Conservation (phyloP, 345 rosid genomes). For the Kernera saxatilis region DNA sequence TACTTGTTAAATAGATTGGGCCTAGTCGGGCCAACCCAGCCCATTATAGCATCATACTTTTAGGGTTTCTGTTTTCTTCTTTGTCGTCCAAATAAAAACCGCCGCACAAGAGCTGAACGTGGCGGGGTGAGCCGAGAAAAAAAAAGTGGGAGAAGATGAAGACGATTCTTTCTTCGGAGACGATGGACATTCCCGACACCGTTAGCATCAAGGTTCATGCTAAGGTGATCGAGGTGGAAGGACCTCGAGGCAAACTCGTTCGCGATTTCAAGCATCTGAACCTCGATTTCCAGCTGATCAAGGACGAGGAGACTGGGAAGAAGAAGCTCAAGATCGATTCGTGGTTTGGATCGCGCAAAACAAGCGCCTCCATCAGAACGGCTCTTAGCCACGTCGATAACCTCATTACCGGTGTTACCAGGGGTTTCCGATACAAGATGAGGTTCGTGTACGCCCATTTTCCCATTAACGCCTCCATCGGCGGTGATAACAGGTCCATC, state of each 20-base stretch:
- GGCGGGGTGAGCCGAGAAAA: not conserved
- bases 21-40: too few relatives aligned
- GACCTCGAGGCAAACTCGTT: conserved; percentile 35
- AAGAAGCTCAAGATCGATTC: conserved; percentile 36
- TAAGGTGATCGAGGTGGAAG: conserved; percentile 33
- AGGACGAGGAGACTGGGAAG: conserved; percentile 25
- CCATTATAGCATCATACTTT: too few relatives aligned
- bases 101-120: too few relatives aligned
- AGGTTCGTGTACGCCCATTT: conserved; percentile 51
- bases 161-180: conserved; percentile 42
- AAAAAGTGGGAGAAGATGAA: conserved; percentile 19
- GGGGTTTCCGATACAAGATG: conserved; percentile 56
- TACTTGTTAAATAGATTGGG: too few relatives aligned
- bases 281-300: conserved; percentile 46
- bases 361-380: conserved; percentile 38
- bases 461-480: conserved; percentile 51
- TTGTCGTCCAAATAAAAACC: too few relatives aligned
- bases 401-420: conserved; percentile 47
- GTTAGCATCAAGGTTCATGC: conserved; percentile 50
- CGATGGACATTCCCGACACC: conserved; percentile 60
- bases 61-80: too few relatives aligned
- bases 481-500: conserved; percentile 23
- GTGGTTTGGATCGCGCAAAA: conserved; percentile 38
- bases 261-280: conserved; percentile 50
- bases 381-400: conserved; percentile 38